phyloP scores from a whole-genome alignment of 2,329 filamentous ascomycete species.

The Aspergillus transmontanensis region DNA sequence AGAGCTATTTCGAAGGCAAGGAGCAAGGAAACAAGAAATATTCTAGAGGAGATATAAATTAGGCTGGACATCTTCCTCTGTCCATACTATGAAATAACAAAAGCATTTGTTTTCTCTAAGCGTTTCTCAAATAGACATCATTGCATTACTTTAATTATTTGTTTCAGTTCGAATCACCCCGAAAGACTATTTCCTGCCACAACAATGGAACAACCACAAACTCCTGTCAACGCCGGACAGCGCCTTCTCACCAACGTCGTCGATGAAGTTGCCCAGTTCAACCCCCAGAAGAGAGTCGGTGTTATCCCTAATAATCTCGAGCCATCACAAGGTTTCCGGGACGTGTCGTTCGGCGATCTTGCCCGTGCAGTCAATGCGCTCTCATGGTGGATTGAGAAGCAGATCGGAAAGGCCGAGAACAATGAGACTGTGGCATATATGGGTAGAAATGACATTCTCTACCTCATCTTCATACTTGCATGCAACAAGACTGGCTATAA shows the following conservation, averaged over 20 bases:
- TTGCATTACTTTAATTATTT: neutral
- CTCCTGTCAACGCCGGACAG: neutral
- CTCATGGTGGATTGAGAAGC: constrained; percentile 28
- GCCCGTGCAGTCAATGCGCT: constrained; percentile 24
- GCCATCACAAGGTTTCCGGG: constrained; percentile 4
- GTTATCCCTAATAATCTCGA: constrained; percentile 6
- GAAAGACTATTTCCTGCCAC: neutral
- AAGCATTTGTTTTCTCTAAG: neutral
- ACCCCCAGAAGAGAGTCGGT: neutral
- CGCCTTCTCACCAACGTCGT: neutral
- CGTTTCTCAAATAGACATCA: neutral
- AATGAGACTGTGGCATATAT: constrained; percentile 25
- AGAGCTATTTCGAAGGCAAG: neutral
- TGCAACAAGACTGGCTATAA: constrained; percentile 24
- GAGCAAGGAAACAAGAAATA: neutral
- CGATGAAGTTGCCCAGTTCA: constrained; percentile 5
- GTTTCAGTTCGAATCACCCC: neutral
- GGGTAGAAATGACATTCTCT: constrained; percentile 25
- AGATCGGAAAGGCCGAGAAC: constrained; percentile 15
- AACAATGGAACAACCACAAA: neutral
- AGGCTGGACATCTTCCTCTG: neutral
- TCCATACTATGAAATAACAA: neutral
- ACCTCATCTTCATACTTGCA: constrained; percentile 21
- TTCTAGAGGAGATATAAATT: neutral
- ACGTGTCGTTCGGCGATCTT: constrained; percentile 23